Percentiles rank a stretch among this genome's conserved stretches.
Conservation (phyloP, 1,284 basidiomycete genomes). For the Rhodotorula sp. region DNA sequence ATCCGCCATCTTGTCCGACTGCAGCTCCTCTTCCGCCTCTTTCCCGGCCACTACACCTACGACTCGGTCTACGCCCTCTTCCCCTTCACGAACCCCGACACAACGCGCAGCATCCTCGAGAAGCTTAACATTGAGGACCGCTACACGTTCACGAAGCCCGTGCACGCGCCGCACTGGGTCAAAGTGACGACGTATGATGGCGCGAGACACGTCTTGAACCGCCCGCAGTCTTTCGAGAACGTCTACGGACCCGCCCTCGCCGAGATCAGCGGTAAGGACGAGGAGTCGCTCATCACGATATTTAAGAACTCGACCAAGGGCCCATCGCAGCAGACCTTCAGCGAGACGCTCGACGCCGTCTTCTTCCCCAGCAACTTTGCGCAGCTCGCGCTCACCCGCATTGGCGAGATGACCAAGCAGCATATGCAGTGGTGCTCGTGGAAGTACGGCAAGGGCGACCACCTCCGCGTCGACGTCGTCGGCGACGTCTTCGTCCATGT, state of each 20-base stretch:
- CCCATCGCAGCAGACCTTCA: constrained; percentile 1
- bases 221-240: constrained; percentile 12
- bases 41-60: constrained; percentile 66
- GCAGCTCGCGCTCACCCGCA: constrained; percentile 16
- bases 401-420: constrained; percentile 42
- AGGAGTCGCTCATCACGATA: constrained; percentile 14
- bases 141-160: constrained; percentile 32
- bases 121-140: constrained; percentile 24
- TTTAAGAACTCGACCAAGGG: constrained; percentile 14
- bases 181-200: constrained; percentile 3
- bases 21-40: constrained; percentile 64
- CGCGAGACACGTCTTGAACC: constrained; percentile 13
- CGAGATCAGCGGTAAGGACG: constrained; percentile 6
- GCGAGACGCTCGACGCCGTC: constrained; percentile 13
- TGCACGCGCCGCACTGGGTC: constrained; percentile 4
- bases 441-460: constrained; percentile 56
- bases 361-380: constrained; percentile 26
- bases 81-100: constrained; percentile 68
- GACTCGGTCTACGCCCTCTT: constrained; percentile 79
- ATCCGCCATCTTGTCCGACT: too few relatives aligned
- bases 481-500: constrained; percentile 54
- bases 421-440: constrained; percentile 60
- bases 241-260: constrained; percentile 29
- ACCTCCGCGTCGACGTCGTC: constrained; percentile 65
- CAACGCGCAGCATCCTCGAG: constrained; percentile 57